Base-by-base conservation (phyloP, 129 eudicot species). In the Flaveria trinervia region DNA sequence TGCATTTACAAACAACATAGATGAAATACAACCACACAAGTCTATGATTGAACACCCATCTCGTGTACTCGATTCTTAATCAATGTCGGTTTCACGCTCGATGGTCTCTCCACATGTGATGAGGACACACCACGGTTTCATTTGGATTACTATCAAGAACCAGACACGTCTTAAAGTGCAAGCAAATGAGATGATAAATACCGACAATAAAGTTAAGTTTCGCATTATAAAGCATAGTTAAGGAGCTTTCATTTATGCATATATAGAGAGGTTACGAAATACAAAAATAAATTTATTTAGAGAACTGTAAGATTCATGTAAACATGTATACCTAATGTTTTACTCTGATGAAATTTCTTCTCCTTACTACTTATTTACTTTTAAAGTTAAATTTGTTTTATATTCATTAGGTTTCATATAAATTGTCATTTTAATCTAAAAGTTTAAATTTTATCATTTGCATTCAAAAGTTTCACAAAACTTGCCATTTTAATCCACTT, bases 1-100 rank as follows among this genome's bases (percentile, higher is more conserved):
- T 65, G 75, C 75, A 80, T 80, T 57, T 55, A 80, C 54, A 80
- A 73, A 55, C 39, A 55, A 73, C 54, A 73, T 74, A 56, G 83
- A 66, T 59, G 70, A 55, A 56, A 56, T 66, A 49, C 70, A 67
- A 55, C 68, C 79, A 43, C 70, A 54, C 45, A 74, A 80, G 62
- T 75, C 71, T 80, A 57, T 73, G 43, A 39, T 72, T 17, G 5
- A 45, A 45, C 54, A 80, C 60, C 56, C 73, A 22, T 80, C 60
- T 72, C 67, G 13, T 55, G 75, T 73, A 80, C 84, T 65, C 54
- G 25, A 18, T 66, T 2, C 55, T 44, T 73, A 1, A 43, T 16
- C 79, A 52, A 51, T 4, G 61, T 73, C 51, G 62, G 61, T 74
- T 45, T 80, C 79, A 73, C 44, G 52, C 56, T 52, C 22, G 30